Conservation (phyloP, 1,284 basidiomycete genomes). For the Malassezia furfur region DNA sequence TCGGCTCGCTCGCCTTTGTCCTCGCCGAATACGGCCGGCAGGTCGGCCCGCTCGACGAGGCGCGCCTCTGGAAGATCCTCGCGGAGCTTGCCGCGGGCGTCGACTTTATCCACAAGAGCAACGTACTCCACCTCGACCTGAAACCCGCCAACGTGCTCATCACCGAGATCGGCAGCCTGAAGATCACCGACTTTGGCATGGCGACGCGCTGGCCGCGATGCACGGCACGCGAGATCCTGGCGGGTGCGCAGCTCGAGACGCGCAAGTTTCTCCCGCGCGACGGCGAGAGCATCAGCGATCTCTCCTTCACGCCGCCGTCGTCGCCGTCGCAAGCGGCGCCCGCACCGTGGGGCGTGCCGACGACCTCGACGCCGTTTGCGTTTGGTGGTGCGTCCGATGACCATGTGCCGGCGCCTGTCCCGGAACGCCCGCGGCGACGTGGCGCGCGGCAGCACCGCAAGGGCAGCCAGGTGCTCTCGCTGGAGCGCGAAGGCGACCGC, state of each 20-base stretch:
- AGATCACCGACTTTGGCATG: conserved; percentile 93
- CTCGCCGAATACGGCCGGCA: conserved; percentile 80
- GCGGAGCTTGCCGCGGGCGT: conserved; percentile 72
- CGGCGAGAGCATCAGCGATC: conserved; percentile 8
- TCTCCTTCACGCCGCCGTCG: conserved; percentile 3
- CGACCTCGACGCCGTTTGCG: background rate
- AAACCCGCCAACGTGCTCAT: conserved; percentile 97
- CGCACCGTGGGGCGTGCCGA: background rate
- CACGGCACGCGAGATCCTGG: conserved; percentile 31
- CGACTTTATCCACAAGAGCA: conserved; percentile 74
- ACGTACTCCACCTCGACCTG: conserved; percentile 89
- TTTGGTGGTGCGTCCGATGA: background rate
- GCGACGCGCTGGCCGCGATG: conserved; percentile 43
- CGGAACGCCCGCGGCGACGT: conserved; percentile 9
- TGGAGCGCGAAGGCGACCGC: conserved; percentile 85
- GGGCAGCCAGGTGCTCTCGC: conserved; percentile 6
- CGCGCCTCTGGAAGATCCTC: conserved; percentile 90
- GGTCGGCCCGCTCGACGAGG: conserved; percentile 76
- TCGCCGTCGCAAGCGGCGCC: background rate
- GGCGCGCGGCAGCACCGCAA: conserved; percentile 7
- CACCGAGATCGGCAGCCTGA: conserved; percentile 76
- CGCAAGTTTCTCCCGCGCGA: conserved; percentile 7
- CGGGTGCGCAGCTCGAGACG: conserved; percentile 31
- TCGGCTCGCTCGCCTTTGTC: conserved; percentile 83
- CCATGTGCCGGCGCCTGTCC: background rate